Percentiles rank a stretch among this genome's conserved stretches.
Evolutionary conservation across 306 rosid species (phyloP).

Genomic region (Coriaria nepalensis): DNA sequence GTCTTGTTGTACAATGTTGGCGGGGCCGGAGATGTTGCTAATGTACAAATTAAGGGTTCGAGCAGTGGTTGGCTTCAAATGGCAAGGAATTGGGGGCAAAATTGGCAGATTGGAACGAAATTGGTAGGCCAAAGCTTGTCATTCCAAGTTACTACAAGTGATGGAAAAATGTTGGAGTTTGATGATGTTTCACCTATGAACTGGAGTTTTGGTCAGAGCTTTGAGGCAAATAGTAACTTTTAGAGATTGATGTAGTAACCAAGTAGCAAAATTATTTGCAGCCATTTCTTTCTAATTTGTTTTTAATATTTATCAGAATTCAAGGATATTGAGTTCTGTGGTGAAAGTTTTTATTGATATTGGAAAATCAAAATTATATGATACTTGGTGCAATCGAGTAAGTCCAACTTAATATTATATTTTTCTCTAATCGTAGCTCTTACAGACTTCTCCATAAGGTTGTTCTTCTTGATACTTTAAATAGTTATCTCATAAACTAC

Average conservation of each 20-base stretch:
- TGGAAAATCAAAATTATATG: too few species aligned
- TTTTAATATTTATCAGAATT: too few species aligned
- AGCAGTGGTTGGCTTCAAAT: constrained; percentile 11
- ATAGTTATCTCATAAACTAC: too few species aligned
- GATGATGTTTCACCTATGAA: constrained; percentile 9
- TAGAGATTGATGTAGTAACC: neutral
- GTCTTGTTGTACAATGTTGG: constrained; percentile 28
- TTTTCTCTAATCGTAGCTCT: too few species aligned
- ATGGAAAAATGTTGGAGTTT: constrained; percentile 14
- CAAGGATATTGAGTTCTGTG: too few species aligned
- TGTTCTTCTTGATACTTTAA: too few species aligned
- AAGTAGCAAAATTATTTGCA: too few species aligned
- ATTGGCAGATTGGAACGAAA: constrained; percentile 5
- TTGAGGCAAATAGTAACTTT: neutral
- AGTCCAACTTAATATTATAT: too few species aligned
- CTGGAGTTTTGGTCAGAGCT: constrained; percentile 31
- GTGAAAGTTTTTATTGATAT: too few species aligned
- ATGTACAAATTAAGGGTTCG: constrained; percentile 17
- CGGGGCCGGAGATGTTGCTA: constrained; percentile 19
- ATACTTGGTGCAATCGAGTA: too few species aligned
- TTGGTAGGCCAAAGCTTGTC: constrained; percentile 28
- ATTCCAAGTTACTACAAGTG: constrained; percentile 17
- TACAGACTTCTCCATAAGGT: too few species aligned
- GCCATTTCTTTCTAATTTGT: too few species aligned
- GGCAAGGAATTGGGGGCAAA: constrained; percentile 25